These are phyloP conservation scores for Arthrobotrys musiformis DNA, from an alignment of 2,329 filamentous ascomycete species.

Conservation along the genomic window DNA sequence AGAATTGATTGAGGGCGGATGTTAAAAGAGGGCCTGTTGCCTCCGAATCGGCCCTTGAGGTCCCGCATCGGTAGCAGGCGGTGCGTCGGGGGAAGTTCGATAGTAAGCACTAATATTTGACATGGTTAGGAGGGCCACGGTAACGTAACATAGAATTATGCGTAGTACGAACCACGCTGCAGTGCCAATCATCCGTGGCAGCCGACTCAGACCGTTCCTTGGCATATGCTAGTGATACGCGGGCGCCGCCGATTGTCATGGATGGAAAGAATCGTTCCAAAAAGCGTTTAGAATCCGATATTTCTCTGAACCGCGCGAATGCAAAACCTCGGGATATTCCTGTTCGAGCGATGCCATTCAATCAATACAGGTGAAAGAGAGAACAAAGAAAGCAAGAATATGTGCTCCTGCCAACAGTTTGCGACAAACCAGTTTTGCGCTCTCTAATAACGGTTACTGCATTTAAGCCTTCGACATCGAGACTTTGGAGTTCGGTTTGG, in stretches of 20 bases:
- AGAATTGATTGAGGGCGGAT: slow-evolving; percentile 64
- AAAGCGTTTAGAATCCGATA: slow-evolving; percentile 68
- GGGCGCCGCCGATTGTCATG: slow-evolving; percentile 65
- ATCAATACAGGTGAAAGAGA: slow-evolving; percentile 56
- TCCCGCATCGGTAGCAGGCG: slow-evolving; percentile 71
- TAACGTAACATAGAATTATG: slow-evolving; percentile 48
- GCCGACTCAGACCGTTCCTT: slow-evolving; percentile 64
- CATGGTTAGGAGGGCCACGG: not conserved
- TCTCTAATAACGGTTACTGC: slow-evolving; percentile 71
- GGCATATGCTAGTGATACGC: slow-evolving; percentile 68
- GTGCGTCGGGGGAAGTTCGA: slow-evolving; percentile 70
- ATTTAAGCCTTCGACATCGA: slow-evolving; percentile 68
- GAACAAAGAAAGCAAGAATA: slow-evolving; percentile 43
- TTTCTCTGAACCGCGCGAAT: slow-evolving; percentile 68
- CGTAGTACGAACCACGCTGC: slow-evolving; percentile 65
- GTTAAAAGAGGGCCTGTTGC: slow-evolving; percentile 64
- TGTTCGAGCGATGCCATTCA: slow-evolving; percentile 59
- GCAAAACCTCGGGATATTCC: slow-evolving; percentile 69
- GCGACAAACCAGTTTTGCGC: slow-evolving; percentile 67
- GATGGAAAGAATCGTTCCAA: slow-evolving; percentile 67
- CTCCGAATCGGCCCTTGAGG: slow-evolving; percentile 67
- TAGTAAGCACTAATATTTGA: slow-evolving; percentile 67
- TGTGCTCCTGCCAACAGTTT: slow-evolving; percentile 22
- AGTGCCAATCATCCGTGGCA: slow-evolving; percentile 69
- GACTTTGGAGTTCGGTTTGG: slow-evolving; percentile 68